phyloP scores from a whole-genome alignment of 2,329 filamentous ascomycete genomes.

The Fusarium sp. region DNA sequence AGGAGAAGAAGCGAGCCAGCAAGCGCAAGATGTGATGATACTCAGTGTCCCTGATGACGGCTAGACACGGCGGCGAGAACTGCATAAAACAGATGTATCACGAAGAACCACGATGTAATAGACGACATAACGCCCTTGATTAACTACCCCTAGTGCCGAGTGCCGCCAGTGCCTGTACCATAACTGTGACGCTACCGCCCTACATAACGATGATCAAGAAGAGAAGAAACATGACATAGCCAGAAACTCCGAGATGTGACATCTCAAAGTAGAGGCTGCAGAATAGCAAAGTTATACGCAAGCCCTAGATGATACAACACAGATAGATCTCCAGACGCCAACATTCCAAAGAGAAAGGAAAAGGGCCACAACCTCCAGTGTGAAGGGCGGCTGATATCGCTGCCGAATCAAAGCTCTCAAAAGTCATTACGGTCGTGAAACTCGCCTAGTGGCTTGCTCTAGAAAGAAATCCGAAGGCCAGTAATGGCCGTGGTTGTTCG shows the following conservation, averaged over 20 bases:
- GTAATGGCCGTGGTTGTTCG: slow-evolving; percentile 29
- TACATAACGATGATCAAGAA: slow-evolving; percentile 20
- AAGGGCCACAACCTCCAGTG: slow-evolving; percentile 20
- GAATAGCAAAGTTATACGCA: slow-evolving; percentile 43
- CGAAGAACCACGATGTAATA: slow-evolving; percentile 46
- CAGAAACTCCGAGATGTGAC: slow-evolving; percentile 35
- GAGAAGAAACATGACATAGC: slow-evolving; percentile 31
- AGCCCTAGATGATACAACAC: slow-evolving; percentile 42
- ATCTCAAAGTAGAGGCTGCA: slow-evolving; percentile 24
- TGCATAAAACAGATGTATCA: slow-evolving; percentile 35
- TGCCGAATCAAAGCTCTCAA: slow-evolving; percentile 38
- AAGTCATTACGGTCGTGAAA: slow-evolving; percentile 48
- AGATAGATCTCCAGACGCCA: slow-evolving; percentile 42
- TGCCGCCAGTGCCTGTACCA: slow-evolving; percentile 20
- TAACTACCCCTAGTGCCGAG: slow-evolving; percentile 36
- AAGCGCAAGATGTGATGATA: slow-evolving; percentile 63
- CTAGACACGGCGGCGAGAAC: slow-evolving; percentile 2
- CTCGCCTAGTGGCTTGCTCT: slow-evolving; percentile 27
- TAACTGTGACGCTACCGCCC: slow-evolving; percentile 15
- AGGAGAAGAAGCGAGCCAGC: slow-evolving; percentile 63
- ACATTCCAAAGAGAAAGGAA: slow-evolving; percentile 35
- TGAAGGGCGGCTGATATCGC: slow-evolving; percentile 30
- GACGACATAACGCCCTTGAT: slow-evolving; percentile 41
- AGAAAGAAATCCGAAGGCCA: slow-evolving; percentile 29
- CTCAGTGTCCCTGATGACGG: neutral